Conservation (phyloP, 768 basidiomycete species). For the Omphalotus guepiniiformis region DNA sequence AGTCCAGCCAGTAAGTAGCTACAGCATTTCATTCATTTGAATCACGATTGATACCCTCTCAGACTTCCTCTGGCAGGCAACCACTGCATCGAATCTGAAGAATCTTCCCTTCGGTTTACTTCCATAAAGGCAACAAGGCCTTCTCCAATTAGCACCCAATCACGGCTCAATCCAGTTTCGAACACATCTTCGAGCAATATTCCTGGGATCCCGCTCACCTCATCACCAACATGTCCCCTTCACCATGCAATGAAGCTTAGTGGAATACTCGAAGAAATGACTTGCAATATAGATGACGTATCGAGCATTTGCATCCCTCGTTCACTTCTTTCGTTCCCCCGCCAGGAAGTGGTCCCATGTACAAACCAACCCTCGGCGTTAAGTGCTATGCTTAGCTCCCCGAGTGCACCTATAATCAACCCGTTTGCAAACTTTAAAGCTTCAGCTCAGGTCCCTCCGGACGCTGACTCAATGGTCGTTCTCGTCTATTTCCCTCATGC, state of each 20-base stretch:
- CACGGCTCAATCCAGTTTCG: no score
- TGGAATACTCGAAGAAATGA: constrained; percentile 1
- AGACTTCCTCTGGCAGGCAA: no score
- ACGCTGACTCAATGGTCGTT: constrained; percentile 40
- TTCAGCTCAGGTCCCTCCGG: constrained; percentile 14
- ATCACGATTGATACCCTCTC: no score
- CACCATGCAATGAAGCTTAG: not conserved
- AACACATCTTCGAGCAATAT: no score
- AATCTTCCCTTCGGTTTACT: no score
- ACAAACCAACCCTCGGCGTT: not conserved
- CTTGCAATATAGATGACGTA: not conserved
- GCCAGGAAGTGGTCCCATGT: not conserved
- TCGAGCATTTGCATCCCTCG: not conserved
- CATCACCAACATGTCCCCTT: not conserved
- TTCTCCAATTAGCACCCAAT: no score
- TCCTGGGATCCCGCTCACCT: not conserved
- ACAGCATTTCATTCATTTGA: no score
- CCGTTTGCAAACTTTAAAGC: not conserved
- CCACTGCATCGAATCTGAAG: no score
- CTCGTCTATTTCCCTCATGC: constrained; percentile 67
- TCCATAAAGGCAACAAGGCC: no score
- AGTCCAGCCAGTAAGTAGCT: no score
- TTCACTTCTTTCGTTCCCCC: not conserved
- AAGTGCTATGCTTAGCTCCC: not conserved
- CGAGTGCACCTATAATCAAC: not conserved